A percentile compares a stretch with the other conserved stretches of the same genome.
These are phyloP conservation scores for Oxyria digyna DNA, from an alignment of 148 eudicot genomes.

Conservation along the genomic window DNA sequence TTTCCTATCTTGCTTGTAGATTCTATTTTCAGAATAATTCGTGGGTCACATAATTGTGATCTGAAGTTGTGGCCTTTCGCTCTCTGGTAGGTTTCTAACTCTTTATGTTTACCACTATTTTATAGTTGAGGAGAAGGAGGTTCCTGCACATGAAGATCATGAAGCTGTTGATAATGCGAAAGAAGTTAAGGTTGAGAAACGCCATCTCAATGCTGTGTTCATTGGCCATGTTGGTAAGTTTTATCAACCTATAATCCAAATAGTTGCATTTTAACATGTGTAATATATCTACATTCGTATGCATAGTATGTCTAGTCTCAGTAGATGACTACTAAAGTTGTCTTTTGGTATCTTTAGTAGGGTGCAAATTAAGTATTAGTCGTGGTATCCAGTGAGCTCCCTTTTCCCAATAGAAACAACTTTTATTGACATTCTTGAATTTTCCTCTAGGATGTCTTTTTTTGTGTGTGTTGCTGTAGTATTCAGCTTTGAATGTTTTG, in stretches of 20 bases:
- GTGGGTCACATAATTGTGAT: neutral
- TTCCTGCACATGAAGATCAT: slow-evolving; percentile 27
- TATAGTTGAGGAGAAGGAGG: slow-evolving; percentile 17
- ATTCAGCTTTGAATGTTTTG: neutral
- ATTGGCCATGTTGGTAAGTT: slow-evolving; percentile 98
- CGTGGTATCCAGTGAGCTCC: neutral
- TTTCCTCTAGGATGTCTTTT: neutral
- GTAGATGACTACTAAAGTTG: no score
- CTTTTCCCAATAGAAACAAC: neutral
- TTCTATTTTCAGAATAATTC: neutral
- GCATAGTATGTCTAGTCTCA: no score
- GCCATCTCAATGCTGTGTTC: slow-evolving; percentile 89
- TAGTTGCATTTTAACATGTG: no score
- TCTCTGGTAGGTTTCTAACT: neutral
- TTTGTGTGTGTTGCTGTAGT: neutral
- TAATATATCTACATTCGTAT: no score
- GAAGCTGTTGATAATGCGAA: slow-evolving; percentile 24
- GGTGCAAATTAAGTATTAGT: neutral
- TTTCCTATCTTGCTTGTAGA: neutral
- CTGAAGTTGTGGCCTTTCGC: neutral
- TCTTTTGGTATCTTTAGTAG: neutral
- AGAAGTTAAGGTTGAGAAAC: slow-evolving; percentile 32
- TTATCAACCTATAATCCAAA: neutral
- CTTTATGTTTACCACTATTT: neutral
- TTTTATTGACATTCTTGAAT: neutral